These are phyloP conservation scores for Selenicereus undatus DNA, from an alignment of 148 eudicot genomes.

Conservation along the genomic window DNA sequence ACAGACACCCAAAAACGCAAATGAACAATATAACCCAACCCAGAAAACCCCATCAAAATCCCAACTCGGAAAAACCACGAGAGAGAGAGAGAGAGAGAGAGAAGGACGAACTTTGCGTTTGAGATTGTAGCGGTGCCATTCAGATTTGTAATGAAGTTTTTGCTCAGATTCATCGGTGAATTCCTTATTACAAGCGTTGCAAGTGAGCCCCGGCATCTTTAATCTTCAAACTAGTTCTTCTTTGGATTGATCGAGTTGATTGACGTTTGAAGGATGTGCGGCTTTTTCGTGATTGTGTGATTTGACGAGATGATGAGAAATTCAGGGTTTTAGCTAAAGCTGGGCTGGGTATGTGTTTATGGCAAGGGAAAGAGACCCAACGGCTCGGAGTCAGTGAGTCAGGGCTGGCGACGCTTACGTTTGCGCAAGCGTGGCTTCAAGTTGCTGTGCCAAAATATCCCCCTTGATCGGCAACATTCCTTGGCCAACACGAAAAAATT, in stretches of 20 bases:
- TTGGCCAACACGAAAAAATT: too few relatives aligned
- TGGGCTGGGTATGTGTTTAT: too few relatives aligned
- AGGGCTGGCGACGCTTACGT: not conserved
- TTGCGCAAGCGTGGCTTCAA: slow-evolving; percentile 3
- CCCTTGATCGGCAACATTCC: not conserved
- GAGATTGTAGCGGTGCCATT: slow-evolving; percentile 99
- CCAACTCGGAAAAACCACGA: not conserved
- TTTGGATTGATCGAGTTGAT: not conserved
- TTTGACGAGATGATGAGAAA: not conserved
- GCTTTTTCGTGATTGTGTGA: not conserved
- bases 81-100: not conserved
- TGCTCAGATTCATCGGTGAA: slow-evolving; percentile 64
- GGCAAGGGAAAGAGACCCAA: not conserved
- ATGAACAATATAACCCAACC: not conserved
- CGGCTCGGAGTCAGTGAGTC: not conserved
- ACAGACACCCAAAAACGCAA: not conserved
- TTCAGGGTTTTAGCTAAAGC: not conserved
- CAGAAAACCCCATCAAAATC: not conserved
- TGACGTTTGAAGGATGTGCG: not conserved
- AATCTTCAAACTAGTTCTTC: too few relatives aligned
- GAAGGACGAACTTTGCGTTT: slow-evolving; percentile 76
- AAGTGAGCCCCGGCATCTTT: slow-evolving; percentile 71
- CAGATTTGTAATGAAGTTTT: slow-evolving; percentile 92
- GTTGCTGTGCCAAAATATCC: not conserved
- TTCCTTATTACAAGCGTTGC: slow-evolving; percentile 91